A percentile compares a stretch with the other conserved stretches of the same genome.
Conservation (phyloP, 768 basidiomycete species). For the Chalciporus chontae region DNA sequence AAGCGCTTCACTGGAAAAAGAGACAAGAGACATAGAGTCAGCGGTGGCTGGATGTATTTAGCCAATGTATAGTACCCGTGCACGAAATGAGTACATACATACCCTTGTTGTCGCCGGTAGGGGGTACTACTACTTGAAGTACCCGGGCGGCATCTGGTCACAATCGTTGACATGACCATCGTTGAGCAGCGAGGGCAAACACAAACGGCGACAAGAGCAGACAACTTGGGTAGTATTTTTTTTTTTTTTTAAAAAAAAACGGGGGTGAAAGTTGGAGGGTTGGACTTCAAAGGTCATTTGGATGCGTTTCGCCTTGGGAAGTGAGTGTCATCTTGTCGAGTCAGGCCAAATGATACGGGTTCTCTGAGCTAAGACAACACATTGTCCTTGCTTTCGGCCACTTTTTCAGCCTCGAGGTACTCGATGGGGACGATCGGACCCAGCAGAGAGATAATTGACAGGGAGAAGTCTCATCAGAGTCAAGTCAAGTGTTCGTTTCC, state of each 20-base stretch:
- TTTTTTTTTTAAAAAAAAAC: background rate
- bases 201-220: constrained; percentile 26
- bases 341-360: constrained; percentile 14
- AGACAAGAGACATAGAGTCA: constrained; percentile 78
- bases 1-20: too few relatives aligned
- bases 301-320: constrained; percentile 25
- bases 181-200: constrained; percentile 29
- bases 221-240: constrained; percentile 22
- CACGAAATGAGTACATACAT: constrained; percentile 28
- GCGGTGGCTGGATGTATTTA: constrained; percentile 52
- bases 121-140: constrained; percentile 65
- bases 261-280: background rate
- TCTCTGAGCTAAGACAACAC: constrained; percentile 11
- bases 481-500: constrained; percentile 4
- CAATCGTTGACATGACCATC: constrained; percentile 41
- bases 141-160: constrained; percentile 62
- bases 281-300: background rate
- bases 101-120: constrained; percentile 58
- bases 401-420: constrained; percentile 48
- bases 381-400: background rate
- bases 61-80: background rate
- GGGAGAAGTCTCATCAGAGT: constrained; percentile 6
- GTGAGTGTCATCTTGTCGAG: constrained; percentile 1
- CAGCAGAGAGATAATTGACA: constrained; percentile 7
- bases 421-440: background rate